phyloP scores from a whole-genome alignment of 2,329 filamentous ascomycete species.

The Neonectria neomacrospora region DNA sequence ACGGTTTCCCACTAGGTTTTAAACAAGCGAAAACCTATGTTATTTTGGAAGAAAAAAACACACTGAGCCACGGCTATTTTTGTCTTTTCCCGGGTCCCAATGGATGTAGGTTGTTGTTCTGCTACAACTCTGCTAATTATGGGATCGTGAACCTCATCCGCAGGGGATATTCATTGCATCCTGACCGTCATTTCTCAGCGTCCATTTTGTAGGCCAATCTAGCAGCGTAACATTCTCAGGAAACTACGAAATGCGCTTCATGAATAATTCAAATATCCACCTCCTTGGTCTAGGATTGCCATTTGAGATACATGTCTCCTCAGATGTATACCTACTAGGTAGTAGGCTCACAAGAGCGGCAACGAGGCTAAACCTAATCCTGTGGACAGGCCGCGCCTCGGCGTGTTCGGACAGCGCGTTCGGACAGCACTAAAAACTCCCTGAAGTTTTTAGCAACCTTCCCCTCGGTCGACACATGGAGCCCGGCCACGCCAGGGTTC shows the following conservation, averaged over 20 bases:
- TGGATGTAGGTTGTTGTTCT: neutral
- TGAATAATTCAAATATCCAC: too few relatives aligned
- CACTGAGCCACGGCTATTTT: neutral
- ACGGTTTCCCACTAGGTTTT: neutral
- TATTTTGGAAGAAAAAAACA: neutral
- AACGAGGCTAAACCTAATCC: constrained; percentile 5
- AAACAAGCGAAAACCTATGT: neutral
- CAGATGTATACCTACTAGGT: too few relatives aligned
- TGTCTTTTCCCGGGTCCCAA: neutral
- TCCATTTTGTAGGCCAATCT: neutral
- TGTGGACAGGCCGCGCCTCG: constrained; percentile 10
- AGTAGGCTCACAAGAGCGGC: neutral
- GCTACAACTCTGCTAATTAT: neutral
- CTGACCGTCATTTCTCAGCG: neutral
- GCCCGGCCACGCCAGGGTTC: constrained; percentile 17
- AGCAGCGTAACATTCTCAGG: neutral
- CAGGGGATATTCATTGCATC: neutral
- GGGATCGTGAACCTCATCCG: neutral
- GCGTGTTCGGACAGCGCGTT: constrained; percentile 13
- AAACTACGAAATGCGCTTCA: neutral
- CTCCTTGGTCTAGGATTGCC: too few relatives aligned
- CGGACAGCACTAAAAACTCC: neutral
- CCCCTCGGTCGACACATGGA: constrained; percentile 15
- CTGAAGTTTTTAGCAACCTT: constrained; percentile 16
- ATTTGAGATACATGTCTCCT: neutral